These are phyloP conservation scores for Chrysanthemum lavandulifolium DNA, from an alignment of 129 eudicot species.

Conservation along the genomic window DNA sequence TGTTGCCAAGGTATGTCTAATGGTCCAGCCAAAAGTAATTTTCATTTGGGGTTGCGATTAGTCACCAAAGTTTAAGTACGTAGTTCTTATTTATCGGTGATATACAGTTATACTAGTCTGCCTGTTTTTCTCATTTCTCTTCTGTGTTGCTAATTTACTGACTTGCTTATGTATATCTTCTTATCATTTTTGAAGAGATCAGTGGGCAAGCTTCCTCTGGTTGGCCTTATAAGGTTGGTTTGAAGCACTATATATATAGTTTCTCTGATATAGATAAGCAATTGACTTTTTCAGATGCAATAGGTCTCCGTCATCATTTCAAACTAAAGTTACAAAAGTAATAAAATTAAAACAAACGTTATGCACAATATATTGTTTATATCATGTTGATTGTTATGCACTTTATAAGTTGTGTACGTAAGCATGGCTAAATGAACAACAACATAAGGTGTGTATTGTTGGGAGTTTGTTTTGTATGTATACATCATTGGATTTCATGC, in stretches of 20 bases:
- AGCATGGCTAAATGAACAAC: too few relatives aligned
- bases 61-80: too few relatives aligned
- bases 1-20: constrained; percentile 86
- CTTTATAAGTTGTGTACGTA: not conserved
- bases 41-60: not conserved
- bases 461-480: too few relatives aligned
- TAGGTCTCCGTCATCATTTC: not conserved
- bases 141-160: constrained; percentile 18
- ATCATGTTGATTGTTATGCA: not conserved
- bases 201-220: constrained; percentile 96
- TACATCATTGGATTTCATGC: too few relatives aligned
- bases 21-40: not conserved
- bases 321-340: not conserved
- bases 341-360: not conserved
- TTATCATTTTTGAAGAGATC: constrained; percentile 73
- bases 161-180: constrained; percentile 25
- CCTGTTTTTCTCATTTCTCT: not conserved
- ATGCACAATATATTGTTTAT: not conserved
- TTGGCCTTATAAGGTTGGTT: constrained; percentile 97
- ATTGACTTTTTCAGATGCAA: not conserved
- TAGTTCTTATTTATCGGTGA: not conserved
- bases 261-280: not conserved
- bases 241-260: constrained; percentile 7
- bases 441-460: too few relatives aligned
- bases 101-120: not conserved